Percentiles rank a stretch among this genome's conserved stretches.
phyloP scores from a whole-genome alignment of 2,329 filamentous ascomycete genomes.

The Hypoxylon sp. region DNA sequence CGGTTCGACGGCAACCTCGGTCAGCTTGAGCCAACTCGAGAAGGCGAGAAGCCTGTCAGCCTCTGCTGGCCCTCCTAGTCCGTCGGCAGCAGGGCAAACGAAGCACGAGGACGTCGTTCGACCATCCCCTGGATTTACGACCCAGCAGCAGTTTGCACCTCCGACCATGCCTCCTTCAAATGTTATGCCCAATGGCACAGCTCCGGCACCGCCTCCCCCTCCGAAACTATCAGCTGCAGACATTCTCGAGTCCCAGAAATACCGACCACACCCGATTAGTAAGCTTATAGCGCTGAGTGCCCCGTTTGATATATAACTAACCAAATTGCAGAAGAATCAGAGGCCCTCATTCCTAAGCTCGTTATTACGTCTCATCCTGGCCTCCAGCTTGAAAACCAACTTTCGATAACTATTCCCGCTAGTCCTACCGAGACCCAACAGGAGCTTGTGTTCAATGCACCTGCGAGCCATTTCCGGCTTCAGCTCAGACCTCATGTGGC shows the following conservation, averaged over 20 bases:
- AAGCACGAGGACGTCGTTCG: conserved; percentile 56
- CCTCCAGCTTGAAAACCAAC: conserved; percentile 71
- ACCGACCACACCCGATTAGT: conserved; percentile 51
- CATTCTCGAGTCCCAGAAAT: conserved; percentile 53
- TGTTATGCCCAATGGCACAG: conserved; percentile 39
- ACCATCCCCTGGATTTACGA: conserved; percentile 53
- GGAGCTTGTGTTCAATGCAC: conserved; percentile 78
- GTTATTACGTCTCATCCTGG: conserved; percentile 67
- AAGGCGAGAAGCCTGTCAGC: conserved; percentile 58
- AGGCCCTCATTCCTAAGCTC: conserved; percentile 51
- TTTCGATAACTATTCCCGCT: conserved; percentile 74
- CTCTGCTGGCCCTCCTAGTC: conserved; percentile 62
- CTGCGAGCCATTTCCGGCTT: conserved; percentile 75
- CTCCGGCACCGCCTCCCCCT: conserved; percentile 43
- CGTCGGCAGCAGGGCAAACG: conserved; percentile 53
- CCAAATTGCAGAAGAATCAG: conserved; percentile 45
- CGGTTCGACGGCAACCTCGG: conserved; percentile 45
- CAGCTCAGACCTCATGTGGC: conserved; percentile 78
- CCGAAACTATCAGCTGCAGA: conserved; percentile 51
- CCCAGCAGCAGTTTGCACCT: conserved; percentile 49
- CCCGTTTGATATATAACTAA: conserved; percentile 25
- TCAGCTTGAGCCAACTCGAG: conserved; percentile 53
- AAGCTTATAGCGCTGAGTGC: conserved; percentile 25
- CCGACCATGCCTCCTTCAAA: conserved; percentile 40
- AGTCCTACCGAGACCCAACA: conserved; percentile 76